Base-by-base conservation (phyloP, 2,329 filamentous ascomycete species). In the Alternaria solani region DNA sequence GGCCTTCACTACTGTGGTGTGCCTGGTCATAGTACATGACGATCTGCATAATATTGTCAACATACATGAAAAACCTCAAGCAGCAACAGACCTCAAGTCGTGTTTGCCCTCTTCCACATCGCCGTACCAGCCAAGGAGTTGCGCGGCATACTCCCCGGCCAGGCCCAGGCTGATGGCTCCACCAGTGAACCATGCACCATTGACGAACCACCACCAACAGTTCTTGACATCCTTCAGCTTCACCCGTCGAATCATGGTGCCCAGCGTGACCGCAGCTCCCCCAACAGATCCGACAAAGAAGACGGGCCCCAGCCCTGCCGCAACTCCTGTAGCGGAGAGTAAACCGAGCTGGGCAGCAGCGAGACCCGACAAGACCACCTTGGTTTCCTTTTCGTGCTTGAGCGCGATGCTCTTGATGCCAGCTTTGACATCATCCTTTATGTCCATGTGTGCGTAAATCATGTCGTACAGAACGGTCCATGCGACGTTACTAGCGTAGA, bases 401-500 rank as follows among this genome's bases (percentile, higher is more conserved):
- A 96, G 82, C 1, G 91, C 93, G 68, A 96, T 95, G 72, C 89
- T 92, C 82, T 94, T 96, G 80, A 96, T 95, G 8, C 93, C 93
- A 0, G 90, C 92, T 77, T 93, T 93, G 62, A 84, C 88, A 73
- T 96, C 93, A 69, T 96, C 92, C 72, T 89, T 89, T 76, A 94
- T 90, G 71, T 96, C 93, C 89, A 95, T 94, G 75, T 96, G 93
- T 14, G 93, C 93, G 77, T 96, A 96, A 32, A 96, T 93, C 88
- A 95, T 96, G 76, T 96, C 93, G 77, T 96, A 96, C 39, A 96
- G 80, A 26, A 96, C 85, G 0, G 92, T 96, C 93, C 93, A 96
- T 3, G 91, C 88, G 25, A 95, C 84, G 69, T 93, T 95, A 43
- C 90, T 93, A 11, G 86, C 81, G 75, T 96, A 96, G 49, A 96